Conservation (phyloP, 2,329 filamentous ascomycete genomes). For the Aspergillus sp. region DNA sequence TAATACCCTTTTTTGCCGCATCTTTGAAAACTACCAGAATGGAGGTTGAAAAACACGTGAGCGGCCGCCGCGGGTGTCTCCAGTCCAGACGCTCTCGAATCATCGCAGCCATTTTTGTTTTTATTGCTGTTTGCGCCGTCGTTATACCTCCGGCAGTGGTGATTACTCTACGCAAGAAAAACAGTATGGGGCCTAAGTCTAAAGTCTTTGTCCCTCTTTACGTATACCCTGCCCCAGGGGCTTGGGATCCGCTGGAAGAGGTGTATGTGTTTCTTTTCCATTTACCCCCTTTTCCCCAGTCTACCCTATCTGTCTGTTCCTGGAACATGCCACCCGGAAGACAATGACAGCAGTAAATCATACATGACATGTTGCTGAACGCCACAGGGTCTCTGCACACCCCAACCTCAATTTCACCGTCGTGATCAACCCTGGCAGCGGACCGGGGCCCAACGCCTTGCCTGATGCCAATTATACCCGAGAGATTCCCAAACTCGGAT, state of each 20-base stretch:
- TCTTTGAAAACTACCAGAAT: conserved; percentile 5
- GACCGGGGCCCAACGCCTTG: conserved; percentile 39
- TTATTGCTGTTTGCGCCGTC: conserved; percentile 26
- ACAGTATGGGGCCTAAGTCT: conserved; percentile 31
- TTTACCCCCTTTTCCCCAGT: too few relatives aligned
- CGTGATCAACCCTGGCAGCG: conserved; percentile 46
- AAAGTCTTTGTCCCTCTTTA: conserved; percentile 47
- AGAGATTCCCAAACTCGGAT: conserved; percentile 37
- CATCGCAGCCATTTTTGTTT: conserved; percentile 17
- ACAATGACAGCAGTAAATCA: conserved; percentile 1
- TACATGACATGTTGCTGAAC: conserved; percentile 15
- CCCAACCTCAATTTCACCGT: conserved; percentile 46
- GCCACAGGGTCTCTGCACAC: conserved; percentile 31
- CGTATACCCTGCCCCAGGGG: conserved; percentile 43
- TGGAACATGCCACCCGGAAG: conserved; percentile 9
- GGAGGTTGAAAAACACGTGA: conserved; percentile 29
- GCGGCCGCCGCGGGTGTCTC: conserved; percentile 19
- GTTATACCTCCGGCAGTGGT: conserved; percentile 30
- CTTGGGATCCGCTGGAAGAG: conserved; percentile 42
- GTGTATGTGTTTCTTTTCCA: conserved; percentile 30
- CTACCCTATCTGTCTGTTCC: conserved; percentile 2
- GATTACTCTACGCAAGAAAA: conserved; percentile 29
- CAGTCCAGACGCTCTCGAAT: conserved; percentile 25
- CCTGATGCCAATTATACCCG: conserved; percentile 42
- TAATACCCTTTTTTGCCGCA: too few relatives aligned